Base-by-base conservation (phyloP, 371 early-diverging fungal genomes). In the Syncephalastrum monosporum region DNA sequence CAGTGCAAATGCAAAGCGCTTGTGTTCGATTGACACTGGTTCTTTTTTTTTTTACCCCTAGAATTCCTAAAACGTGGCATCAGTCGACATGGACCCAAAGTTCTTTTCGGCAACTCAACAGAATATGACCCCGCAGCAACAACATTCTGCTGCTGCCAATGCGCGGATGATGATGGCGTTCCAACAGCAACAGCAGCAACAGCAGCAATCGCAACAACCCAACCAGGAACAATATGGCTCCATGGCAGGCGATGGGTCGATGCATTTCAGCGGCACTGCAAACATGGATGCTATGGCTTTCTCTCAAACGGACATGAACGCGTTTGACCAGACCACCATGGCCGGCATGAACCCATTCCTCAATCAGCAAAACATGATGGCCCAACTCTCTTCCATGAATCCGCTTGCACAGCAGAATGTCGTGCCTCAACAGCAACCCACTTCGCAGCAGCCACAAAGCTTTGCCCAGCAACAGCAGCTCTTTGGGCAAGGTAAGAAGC, bases 1-100 rank as follows among this genome's bases (percentile, higher is more conserved):
- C 29, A 6, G 4, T 29, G 12, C 38, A 6, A 33, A 33, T 33
- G 38, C 12, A 12, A 12, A 33, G 38, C 38, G 38, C 10, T 10
- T 10, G 38, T 33, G 38, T 33, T 33, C 38, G 8, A 33, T 10
- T 33, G 38, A 33, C 38, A 2, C 38, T 33, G 53, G 13, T 16
- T 41, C 41, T 52, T 52, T 52, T 52, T 10, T 52, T 42, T 52
- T 10, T 52, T 42, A 14, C 33, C 24, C 43, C 43, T 16, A 43
- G 21, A 25, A 51, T 42, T 51, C 42, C 42, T 17, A 51, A 51
- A 21, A 48, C 53, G 53, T 52, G 17, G 33, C 50, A 43, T 60
- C 38, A 33, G 38, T 33, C 38, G 38, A 33, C 52, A 74, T 74
- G 74, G 74, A 74, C 63, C 74, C 74, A 38, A 74, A 74, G 60